Evolutionary conservation across 1,139 yeast species (phyloP).

Genomic region (Wickerhamomyces sp.): DNA sequence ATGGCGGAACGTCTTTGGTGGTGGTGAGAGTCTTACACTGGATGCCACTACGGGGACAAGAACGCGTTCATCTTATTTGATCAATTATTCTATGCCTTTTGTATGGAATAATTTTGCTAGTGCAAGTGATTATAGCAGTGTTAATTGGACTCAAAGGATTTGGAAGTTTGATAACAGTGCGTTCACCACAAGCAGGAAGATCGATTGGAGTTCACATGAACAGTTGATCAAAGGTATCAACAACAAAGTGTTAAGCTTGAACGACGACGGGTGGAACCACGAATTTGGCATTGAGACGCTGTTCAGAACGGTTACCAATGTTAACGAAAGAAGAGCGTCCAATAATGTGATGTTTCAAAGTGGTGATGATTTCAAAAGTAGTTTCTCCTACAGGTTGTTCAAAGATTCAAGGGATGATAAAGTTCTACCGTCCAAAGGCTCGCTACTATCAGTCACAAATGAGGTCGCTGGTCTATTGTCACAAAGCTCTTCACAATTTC

Average conservation of each 20-base stretch:
- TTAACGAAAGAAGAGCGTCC: constrained; percentile 21
- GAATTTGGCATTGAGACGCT: constrained; percentile 63
- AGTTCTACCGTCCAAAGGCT: constrained; percentile 57
- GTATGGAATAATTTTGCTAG: constrained; percentile 34
- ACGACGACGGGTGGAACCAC: constrained; percentile 32
- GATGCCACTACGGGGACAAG: constrained; percentile 81
- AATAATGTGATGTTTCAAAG: constrained; percentile 35
- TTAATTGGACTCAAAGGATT: constrained; percentile 12
- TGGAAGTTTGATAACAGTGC: constrained; percentile 51
- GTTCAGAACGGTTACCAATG: constrained; percentile 53
- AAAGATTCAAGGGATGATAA: constrained; percentile 56
- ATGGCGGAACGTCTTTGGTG: constrained; percentile 76
- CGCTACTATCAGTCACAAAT: constrained; percentile 42
- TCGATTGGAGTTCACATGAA: constrained; percentile 68
- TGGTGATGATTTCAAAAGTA: constrained; percentile 58
- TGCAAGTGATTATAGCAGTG: too few species aligned
- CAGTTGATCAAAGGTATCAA: constrained; percentile 56
- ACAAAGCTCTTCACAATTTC: constrained; percentile 29
- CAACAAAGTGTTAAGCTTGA: constrained; percentile 36
- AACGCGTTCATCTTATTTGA: constrained; percentile 66
- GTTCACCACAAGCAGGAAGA: constrained; percentile 53
- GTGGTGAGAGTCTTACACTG: constrained; percentile 72
- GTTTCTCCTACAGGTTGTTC: constrained; percentile 44
- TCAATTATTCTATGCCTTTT: constrained; percentile 58
- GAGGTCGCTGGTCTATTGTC: constrained; percentile 51